These are phyloP conservation scores for Entomophthora muscae DNA, from an alignment of 371 early-diverging fungal species.

Conservation along the genomic window DNA sequence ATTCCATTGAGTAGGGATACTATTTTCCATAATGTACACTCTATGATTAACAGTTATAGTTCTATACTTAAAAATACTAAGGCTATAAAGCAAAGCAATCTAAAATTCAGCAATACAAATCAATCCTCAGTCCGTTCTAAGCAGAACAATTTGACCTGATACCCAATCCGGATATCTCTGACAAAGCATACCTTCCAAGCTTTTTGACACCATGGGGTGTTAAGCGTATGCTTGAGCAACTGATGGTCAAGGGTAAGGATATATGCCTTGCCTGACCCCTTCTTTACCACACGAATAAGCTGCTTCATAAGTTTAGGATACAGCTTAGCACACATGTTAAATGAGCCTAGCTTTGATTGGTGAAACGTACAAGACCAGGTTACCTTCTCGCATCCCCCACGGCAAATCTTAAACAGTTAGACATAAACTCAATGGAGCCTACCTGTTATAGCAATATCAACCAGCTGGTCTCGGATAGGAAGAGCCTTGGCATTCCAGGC, in stretches of 20 bases:
- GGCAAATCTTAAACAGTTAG: neutral
- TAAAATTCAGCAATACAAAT: too few relatives aligned
- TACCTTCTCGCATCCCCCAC: slow-evolving; percentile 1
- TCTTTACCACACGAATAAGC: neutral
- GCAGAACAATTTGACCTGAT: neutral
- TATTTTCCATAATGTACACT: too few relatives aligned
- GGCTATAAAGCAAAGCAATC: too few relatives aligned
- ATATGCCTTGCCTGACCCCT: neutral
- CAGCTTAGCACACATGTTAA: neutral
- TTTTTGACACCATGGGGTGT: neutral
- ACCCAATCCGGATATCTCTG: neutral
- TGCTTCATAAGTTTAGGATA: neutral
- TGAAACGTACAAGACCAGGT: too few relatives aligned
- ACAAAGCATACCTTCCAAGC: neutral
- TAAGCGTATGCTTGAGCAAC: neutral
- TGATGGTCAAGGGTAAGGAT: neutral
- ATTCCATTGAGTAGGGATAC: too few relatives aligned
- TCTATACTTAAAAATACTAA: too few relatives aligned
- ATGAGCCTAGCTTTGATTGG: too few relatives aligned
- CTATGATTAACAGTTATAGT: too few relatives aligned
- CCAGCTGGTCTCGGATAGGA: too few relatives aligned
- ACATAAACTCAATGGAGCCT: too few relatives aligned
- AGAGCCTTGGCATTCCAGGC: too few relatives aligned
- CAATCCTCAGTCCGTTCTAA: too few relatives aligned
- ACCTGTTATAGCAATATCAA: neutral